These are phyloP conservation scores for Thermomucor indicae-seudaticae DNA, from an alignment of 371 early-diverging fungal species.

Conservation along the genomic window DNA sequence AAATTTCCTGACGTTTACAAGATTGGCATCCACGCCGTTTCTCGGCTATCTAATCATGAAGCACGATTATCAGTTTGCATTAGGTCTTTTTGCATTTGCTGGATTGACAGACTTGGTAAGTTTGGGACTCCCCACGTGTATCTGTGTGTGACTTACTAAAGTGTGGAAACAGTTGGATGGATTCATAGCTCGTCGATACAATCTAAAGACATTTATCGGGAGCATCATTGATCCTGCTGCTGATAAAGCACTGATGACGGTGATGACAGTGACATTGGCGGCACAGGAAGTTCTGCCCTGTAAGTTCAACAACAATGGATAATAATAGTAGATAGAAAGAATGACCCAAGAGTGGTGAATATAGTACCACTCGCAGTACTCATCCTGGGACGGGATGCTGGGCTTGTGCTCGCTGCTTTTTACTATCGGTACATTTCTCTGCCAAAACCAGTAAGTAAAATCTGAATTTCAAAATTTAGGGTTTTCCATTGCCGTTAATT, in stretches of 20 bases:
- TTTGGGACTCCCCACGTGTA: background rate
- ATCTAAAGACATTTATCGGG: constrained; percentile 84
- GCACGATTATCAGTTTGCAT: constrained; percentile 65
- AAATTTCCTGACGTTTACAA: constrained; percentile 78
- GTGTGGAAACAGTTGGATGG: constrained; percentile 75
- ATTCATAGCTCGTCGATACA: constrained; percentile 84
- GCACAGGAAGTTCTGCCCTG: constrained; percentile 76
- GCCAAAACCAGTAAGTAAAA: constrained; percentile 77
- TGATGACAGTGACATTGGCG: constrained; percentile 78
- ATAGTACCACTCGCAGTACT: constrained; percentile 73
- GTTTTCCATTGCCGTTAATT: too few relatives aligned
- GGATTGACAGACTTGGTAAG: constrained; percentile 83
- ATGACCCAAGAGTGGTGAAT: background rate
- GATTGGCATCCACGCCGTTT: constrained; percentile 75
- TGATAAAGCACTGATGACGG: constrained; percentile 94
- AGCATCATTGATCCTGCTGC: constrained; percentile 95
- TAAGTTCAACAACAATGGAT: constrained; percentile 19
- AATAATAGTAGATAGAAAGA: background rate
- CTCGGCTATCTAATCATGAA: constrained; percentile 85
- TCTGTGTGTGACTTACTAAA: background rate
- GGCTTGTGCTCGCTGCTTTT: constrained; percentile 73
- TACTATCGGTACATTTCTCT: constrained; percentile 86
- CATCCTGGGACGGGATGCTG: constrained; percentile 87
- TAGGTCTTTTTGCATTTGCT: constrained; percentile 71
- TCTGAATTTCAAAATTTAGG: too few relatives aligned